Conservation (phyloP, 2,329 filamentous ascomycete species). For the Ophiostoma perfectum region DNA sequence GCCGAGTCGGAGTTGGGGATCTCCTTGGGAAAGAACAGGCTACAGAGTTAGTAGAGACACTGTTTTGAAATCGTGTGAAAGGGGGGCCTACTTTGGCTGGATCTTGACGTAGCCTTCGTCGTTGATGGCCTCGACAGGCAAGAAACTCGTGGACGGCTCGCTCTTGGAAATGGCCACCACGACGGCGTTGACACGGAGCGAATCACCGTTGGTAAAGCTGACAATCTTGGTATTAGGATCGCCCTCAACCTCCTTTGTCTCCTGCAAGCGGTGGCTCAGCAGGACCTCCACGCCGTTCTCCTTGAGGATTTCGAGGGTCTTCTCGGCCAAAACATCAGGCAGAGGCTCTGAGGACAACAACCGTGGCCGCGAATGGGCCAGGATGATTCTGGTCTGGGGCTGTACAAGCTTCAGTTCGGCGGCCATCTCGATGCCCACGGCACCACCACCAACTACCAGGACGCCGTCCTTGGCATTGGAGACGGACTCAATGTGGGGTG, state of each 20-base stretch:
- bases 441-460: slow-evolving; percentile 70
- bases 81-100: slow-evolving; percentile 41
- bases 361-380: slow-evolving; percentile 66
- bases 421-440: slow-evolving; percentile 77
- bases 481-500: slow-evolving; percentile 53
- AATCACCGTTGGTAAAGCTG: slow-evolving; percentile 55
- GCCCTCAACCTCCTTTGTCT: slow-evolving; percentile 42
- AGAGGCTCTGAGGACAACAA: slow-evolving; percentile 70
- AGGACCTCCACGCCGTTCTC: slow-evolving; percentile 62
- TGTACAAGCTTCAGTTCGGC: slow-evolving; percentile 66
- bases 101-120: slow-evolving; percentile 62
- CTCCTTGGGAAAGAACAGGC: slow-evolving; percentile 49
- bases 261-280: slow-evolving; percentile 53
- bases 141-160: slow-evolving; percentile 56
- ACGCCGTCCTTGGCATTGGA: slow-evolving; percentile 52
- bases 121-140: slow-evolving; percentile 55
- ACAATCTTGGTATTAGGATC: slow-evolving; percentile 41
- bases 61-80: background rate
- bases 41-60: slow-evolving; percentile 28
- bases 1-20: slow-evolving; percentile 56
- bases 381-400: slow-evolving; percentile 60
- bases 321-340: slow-evolving; percentile 62
- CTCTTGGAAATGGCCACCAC: slow-evolving; percentile 64
- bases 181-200: slow-evolving; percentile 57
- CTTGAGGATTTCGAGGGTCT: slow-evolving; percentile 51